A percentile compares a stretch with the other conserved stretches of the same genome.
These are phyloP conservation scores for Botryotinia globosa DNA, from an alignment of 2,329 filamentous ascomycete genomes.

Conservation along the genomic window DNA sequence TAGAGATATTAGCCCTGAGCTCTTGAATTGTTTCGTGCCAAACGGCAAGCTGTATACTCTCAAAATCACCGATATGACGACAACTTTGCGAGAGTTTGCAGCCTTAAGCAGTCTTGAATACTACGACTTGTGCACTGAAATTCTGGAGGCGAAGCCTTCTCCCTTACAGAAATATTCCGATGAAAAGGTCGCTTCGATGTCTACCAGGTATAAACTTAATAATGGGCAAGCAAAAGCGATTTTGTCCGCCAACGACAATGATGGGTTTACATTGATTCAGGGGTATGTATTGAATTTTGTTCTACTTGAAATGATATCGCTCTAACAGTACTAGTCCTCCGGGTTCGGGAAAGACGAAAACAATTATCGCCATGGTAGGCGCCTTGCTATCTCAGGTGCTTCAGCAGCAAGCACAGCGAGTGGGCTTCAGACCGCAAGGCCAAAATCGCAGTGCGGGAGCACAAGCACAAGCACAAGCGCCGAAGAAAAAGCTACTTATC, in stretches of 20 bases:
- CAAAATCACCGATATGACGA: constrained; percentile 90
- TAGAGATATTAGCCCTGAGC: constrained; percentile 48
- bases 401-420: constrained; percentile 35
- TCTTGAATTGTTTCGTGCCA: constrained; percentile 63
- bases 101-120: constrained; percentile 88
- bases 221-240: constrained; percentile 87
- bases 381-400: constrained; percentile 64
- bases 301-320: constrained; percentile 32
- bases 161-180: constrained; percentile 80
- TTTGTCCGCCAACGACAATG: constrained; percentile 87
- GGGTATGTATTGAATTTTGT: constrained; percentile 52
- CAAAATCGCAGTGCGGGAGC: constrained; percentile 38
- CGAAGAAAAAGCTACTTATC: constrained; percentile 82
- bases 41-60: constrained; percentile 68
- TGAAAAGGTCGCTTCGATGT: constrained; percentile 65
- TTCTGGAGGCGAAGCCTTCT: constrained; percentile 84
- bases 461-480: constrained; percentile 38
- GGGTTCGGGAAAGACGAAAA: constrained; percentile 97
- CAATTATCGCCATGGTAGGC: constrained; percentile 93
- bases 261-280: constrained; percentile 95
- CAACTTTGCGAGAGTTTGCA: constrained; percentile 92
- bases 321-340: constrained; percentile 60
- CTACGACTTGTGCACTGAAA: constrained; percentile 93
- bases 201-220: constrained; percentile 80
- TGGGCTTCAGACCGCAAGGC: constrained; percentile 36